Evolutionary conservation across 805 yeast genomes (phyloP).

Genomic region (Saccharomycopsis javanensis): DNA sequence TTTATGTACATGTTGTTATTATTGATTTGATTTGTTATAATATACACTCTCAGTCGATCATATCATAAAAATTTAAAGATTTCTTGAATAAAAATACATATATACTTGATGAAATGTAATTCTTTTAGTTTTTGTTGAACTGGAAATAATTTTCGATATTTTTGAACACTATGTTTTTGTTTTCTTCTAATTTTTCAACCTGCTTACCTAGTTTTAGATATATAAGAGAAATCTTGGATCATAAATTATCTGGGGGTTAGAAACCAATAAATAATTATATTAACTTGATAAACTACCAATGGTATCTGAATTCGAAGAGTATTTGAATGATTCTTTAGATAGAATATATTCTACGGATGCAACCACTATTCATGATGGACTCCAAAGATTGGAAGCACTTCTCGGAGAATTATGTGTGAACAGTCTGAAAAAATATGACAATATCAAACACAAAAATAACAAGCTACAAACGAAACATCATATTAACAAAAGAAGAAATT

Average conservation of each 20-base stretch:
- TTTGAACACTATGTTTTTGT: not conserved
- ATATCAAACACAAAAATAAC: no score
- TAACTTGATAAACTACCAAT: not conserved
- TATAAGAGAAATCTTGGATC: not conserved
- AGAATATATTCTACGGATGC: slow-evolving; percentile 19
- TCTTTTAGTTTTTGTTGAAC: not conserved
- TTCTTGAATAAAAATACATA: not conserved
- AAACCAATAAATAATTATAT: not conserved
- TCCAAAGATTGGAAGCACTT: slow-evolving; percentile 21
- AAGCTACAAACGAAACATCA: slow-evolving; percentile 6
- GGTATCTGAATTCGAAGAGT: slow-evolving; percentile 20
- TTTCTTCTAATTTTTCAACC: not conserved
- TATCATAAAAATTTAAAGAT: not conserved
- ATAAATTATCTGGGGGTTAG: not conserved
- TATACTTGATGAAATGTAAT: not conserved
- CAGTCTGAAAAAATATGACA: not conserved
- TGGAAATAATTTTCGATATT: not conserved
- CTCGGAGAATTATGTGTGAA: slow-evolving; percentile 21
- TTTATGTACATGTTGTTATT: not conserved
- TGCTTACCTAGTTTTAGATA: not conserved
- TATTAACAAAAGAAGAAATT: slow-evolving; percentile 19
- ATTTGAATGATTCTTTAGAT: slow-evolving; percentile 20
- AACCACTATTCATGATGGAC: slow-evolving; percentile 20
- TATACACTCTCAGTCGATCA: not conserved
- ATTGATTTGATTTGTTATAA: not conserved